phyloP scores from a whole-genome alignment of 176 grass and related monocot genomes.

The Thinopyrum elongatum region DNA sequence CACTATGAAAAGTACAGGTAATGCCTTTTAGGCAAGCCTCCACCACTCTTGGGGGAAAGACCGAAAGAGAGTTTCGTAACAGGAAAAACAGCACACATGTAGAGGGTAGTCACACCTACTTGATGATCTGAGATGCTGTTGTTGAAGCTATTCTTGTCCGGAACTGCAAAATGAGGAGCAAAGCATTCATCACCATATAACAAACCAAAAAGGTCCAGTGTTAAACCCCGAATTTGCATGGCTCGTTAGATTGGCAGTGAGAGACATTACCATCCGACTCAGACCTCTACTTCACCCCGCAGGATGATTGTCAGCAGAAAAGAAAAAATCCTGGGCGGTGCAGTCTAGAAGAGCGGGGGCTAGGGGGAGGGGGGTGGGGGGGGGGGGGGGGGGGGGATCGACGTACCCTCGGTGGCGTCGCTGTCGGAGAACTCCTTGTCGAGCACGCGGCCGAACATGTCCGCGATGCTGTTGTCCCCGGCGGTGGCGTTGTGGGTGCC shows the following conservation, averaged over 20 bases:
- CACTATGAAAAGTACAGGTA: neutral
- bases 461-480: conserved; percentile 85
- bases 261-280: neutral
- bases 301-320: neutral
- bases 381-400: neutral
- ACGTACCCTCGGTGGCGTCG: conserved; percentile 71
- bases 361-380: neutral
- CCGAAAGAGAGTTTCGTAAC: neutral
- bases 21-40: neutral
- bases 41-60: neutral
- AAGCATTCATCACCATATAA: neutral
- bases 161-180: conserved; percentile 51
- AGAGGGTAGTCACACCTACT: conserved; percentile 98
- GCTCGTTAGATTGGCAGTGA: neutral
- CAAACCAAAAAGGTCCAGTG: neutral
- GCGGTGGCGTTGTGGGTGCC: conserved; percentile 52
- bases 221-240: neutral
- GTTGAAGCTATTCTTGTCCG: conserved; percentile 95
- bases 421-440: conserved; percentile 98
- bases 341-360: conserved; percentile 6
- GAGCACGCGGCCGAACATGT: conserved; percentile 95
- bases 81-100: neutral
- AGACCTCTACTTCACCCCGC: neutral
- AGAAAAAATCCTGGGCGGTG: neutral
- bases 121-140: conserved; percentile 98